phyloP scores from a whole-genome alignment of 2,329 filamentous ascomycete species.

The Cryoendolithus antarcticus region DNA sequence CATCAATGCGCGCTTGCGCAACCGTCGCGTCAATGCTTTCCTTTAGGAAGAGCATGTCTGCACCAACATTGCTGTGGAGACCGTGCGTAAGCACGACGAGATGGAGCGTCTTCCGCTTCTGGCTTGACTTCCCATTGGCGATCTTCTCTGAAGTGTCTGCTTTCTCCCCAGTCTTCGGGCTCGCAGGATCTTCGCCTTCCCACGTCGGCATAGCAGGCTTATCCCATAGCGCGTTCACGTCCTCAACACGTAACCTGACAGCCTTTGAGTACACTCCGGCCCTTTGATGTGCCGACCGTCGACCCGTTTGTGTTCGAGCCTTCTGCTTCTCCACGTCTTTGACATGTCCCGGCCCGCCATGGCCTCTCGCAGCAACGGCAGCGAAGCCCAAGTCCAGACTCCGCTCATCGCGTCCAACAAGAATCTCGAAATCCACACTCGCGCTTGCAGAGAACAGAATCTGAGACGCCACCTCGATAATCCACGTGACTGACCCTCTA shows the following conservation, averaged over 20 bases:
- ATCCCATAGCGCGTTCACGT: slow-evolving; percentile 85
- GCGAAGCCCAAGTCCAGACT: slow-evolving; percentile 58
- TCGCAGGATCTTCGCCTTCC: slow-evolving; percentile 25
- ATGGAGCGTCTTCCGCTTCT: slow-evolving; percentile 68
- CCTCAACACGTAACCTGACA: slow-evolving; percentile 65
- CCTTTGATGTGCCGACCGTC: slow-evolving; percentile 35
- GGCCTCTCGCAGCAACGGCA: slow-evolving; percentile 40
- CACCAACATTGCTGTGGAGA: slow-evolving; percentile 85
- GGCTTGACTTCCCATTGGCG: slow-evolving; percentile 19
- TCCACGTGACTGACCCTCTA: slow-evolving; percentile 59
- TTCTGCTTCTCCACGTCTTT: slow-evolving; percentile 38
- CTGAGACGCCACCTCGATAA: slow-evolving; percentile 84
- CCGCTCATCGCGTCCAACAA: slow-evolving; percentile 75
- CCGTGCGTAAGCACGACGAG: slow-evolving; percentile 89
- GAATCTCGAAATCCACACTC: slow-evolving; percentile 73
- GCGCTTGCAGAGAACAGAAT: slow-evolving; percentile 87
- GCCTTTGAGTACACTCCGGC: slow-evolving; percentile 78
- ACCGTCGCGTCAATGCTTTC: slow-evolving; percentile 87
- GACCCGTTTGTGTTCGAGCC: slow-evolving; percentile 38
- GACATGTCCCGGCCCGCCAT: slow-evolving; percentile 54
- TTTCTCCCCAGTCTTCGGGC: slow-evolving; percentile 10
- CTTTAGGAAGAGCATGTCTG: slow-evolving; percentile 94
- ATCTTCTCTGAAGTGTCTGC: slow-evolving; percentile 8
- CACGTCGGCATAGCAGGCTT: slow-evolving; percentile 68
- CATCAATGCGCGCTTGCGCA: slow-evolving; percentile 59